A percentile compares a stretch with the other conserved stretches of the same genome.
These are phyloP conservation scores for Aspergillus campestris DNA, from an alignment of 495 filamentous ascomycete species.

Conservation along the genomic window DNA sequence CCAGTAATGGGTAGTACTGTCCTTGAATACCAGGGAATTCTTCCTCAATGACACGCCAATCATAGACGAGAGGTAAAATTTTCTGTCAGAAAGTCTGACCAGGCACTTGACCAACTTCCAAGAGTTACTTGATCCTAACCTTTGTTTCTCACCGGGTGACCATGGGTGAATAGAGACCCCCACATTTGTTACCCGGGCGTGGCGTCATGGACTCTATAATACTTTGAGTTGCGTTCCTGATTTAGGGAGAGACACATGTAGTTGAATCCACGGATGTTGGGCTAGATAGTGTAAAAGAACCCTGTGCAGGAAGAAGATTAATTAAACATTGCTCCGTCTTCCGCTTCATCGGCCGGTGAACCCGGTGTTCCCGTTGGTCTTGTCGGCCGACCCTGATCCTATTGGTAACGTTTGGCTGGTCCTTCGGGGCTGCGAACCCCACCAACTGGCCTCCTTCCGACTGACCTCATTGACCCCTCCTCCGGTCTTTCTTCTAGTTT, in stretches of 20 bases:
- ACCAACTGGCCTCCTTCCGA: background rate
- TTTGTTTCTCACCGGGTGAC: constrained; percentile 18
- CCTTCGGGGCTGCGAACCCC: no score
- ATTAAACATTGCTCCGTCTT: no score
- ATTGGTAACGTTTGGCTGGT: no score
- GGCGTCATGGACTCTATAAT: constrained; percentile 10
- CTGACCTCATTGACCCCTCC: constrained; percentile 35
- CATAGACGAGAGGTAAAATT: no score
- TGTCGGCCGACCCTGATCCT: constrained; percentile 5
- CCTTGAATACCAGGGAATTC: no score
- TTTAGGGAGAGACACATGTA: background rate
- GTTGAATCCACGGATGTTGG: no score
- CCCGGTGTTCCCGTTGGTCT: constrained; percentile 20
- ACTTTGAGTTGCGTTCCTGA: no score
- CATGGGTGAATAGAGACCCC: constrained; percentile 7
- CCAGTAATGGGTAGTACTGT: no score
- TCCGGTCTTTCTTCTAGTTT: constrained; percentile 2
- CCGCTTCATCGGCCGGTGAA: constrained; percentile 14
- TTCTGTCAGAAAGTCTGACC: no score
- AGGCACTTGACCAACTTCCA: background rate
- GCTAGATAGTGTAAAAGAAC: no score
- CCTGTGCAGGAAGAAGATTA: no score
- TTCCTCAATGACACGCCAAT: no score
- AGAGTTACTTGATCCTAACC: constrained; percentile 12
- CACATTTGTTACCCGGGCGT: constrained; percentile 7